Evolutionary conservation across 441 rosid genomes (phyloP).

Genomic region (Croton setiger): DNA sequence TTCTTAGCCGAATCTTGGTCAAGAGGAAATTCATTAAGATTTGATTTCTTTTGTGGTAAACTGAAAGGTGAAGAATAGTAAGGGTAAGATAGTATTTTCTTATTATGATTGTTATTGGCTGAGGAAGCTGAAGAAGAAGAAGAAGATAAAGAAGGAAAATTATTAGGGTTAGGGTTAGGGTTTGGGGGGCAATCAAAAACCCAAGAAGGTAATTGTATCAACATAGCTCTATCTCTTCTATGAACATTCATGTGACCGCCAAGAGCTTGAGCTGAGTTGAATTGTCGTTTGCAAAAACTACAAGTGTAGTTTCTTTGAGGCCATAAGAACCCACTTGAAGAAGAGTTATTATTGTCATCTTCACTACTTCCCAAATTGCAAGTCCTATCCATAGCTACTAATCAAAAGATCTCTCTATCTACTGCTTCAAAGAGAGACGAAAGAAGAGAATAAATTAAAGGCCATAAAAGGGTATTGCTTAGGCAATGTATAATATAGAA

Average conservation of each 20-base stretch:
- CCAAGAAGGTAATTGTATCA: conserved; percentile 58
- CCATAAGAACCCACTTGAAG: conserved; percentile 42
- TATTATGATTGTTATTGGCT: background rate
- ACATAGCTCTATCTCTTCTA: conserved; percentile 77
- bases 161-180: conserved; percentile 26
- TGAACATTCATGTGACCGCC: conserved; percentile 92
- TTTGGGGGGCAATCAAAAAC: conserved; percentile 37
- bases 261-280: conserved; percentile 87
- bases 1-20: conserved; percentile 17
- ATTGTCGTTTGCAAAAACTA: conserved; percentile 68
- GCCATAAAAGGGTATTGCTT: conserved; percentile 45
- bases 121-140: conserved; percentile 14
- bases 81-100: conserved; percentile 8
- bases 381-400: conserved; percentile 27
- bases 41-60: conserved; percentile 20
- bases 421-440: background rate
- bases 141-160: conserved; percentile 18
- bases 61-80: conserved; percentile 5
- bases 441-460: conserved; percentile 2
- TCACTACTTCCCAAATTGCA: conserved; percentile 27
- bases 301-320: conserved; percentile 61
- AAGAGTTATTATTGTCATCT: conserved; percentile 14
- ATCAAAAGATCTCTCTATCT: background rate
- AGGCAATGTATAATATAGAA: conserved; percentile 34
- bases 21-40: conserved; percentile 11